Conservation (phyloP, 441 rosid species). For the Pelargonium fulgidum region DNA sequence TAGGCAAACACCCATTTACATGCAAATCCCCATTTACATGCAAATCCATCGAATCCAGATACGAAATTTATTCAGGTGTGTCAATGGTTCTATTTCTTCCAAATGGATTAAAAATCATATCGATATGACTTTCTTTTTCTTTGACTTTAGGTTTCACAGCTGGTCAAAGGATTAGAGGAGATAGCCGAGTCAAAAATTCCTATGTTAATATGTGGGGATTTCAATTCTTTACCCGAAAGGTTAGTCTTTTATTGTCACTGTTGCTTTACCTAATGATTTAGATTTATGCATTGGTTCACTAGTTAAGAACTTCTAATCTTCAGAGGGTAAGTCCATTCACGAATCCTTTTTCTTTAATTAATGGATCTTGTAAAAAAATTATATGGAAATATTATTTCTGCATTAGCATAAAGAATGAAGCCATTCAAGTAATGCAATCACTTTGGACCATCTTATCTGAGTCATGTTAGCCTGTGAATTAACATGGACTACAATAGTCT, state of each 20-base stretch:
- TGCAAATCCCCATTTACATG: slow-evolving; percentile 29
- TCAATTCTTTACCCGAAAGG: slow-evolving; percentile 35
- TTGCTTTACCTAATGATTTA: background rate
- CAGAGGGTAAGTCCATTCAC: background rate
- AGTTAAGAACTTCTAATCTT: background rate
- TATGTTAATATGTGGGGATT: slow-evolving; percentile 33
- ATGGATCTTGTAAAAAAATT: no score
- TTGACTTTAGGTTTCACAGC: slow-evolving; percentile 23
- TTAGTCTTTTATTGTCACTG: slow-evolving; percentile 17
- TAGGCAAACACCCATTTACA: slow-evolving; percentile 38
- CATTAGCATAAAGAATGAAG: no score
- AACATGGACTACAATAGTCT: background rate
- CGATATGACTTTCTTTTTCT: slow-evolving; percentile 11
- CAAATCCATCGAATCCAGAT: slow-evolving; percentile 17
- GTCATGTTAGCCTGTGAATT: no score
- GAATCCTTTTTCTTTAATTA: background rate
- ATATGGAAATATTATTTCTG: no score
- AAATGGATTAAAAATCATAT: background rate
- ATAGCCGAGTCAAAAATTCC: slow-evolving; percentile 27
- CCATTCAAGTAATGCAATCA: background rate
- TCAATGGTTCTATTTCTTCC: slow-evolving; percentile 3
- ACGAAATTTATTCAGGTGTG: slow-evolving; percentile 30
- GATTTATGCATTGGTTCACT: background rate
- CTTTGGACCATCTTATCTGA: no score
- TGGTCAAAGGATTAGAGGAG: slow-evolving; percentile 28